Percentiles rank a stretch among this genome's conserved stretches.
Conservation (phyloP, 2,329 filamentous ascomycete genomes). For the Fusarium robinianum region DNA sequence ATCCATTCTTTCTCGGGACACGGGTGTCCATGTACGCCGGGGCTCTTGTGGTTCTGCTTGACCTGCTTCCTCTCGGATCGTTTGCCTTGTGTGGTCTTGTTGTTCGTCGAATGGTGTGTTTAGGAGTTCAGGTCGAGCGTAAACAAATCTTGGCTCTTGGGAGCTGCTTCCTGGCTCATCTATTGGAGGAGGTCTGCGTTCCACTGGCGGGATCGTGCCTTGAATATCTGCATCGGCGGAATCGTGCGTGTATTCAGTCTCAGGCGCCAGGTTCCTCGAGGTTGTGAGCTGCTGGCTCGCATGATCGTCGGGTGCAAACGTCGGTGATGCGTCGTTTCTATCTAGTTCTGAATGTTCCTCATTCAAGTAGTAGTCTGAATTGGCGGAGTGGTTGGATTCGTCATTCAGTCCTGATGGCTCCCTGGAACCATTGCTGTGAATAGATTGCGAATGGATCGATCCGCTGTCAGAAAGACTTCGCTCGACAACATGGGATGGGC, state of each 20-base stretch:
- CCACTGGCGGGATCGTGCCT: constrained; percentile 4
- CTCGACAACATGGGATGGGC: constrained; percentile 51
- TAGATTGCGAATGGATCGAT: constrained; percentile 34
- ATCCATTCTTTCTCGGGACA: constrained; percentile 37
- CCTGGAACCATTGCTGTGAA: constrained; percentile 7
- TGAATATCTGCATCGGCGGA: constrained; percentile 7
- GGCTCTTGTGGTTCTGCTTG: constrained; percentile 8
- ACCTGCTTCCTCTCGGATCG: constrained; percentile 5
- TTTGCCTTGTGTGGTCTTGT: background rate
- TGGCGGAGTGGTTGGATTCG: constrained; percentile 7
- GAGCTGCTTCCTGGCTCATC: constrained; percentile 3
- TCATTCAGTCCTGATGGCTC: constrained; percentile 12
- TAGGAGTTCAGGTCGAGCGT: constrained; percentile 3
- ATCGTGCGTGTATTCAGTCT: background rate
- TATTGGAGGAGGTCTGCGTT: background rate
- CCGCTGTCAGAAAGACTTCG: constrained; percentile 40
- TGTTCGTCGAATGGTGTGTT: background rate
- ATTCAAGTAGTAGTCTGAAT: constrained; percentile 17
- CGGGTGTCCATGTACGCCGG: constrained; percentile 23
- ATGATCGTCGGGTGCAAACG: no score
- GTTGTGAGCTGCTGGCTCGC: no score
- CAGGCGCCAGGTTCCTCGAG: no score
- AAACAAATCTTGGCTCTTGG: constrained; percentile 2
- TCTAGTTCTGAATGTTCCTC: constrained; percentile 21
- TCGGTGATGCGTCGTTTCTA: background rate